Percentiles rank a stretch among this genome's conserved stretches.
These are phyloP conservation scores for Coprinellus micaceus DNA, from an alignment of 768 basidiomycete species.

Conservation along the genomic window DNA sequence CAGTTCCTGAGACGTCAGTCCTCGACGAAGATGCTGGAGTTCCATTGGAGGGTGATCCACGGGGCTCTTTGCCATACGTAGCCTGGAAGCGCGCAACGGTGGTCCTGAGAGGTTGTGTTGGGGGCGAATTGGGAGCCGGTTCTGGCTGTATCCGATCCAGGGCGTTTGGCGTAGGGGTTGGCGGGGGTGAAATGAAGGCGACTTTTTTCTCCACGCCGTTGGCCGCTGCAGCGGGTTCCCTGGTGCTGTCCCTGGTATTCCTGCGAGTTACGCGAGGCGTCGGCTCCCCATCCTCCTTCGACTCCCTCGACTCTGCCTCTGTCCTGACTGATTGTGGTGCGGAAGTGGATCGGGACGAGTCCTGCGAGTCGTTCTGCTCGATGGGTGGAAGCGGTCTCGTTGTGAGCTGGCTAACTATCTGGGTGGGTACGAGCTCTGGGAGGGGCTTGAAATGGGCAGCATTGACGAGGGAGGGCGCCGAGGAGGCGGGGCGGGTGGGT, in stretches of 20 bases:
- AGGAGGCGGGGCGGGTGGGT: constrained; percentile 19
- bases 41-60: constrained; percentile 51
- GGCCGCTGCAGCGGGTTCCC: constrained; percentile 18
- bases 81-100: constrained; percentile 76
- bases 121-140: constrained; percentile 28
- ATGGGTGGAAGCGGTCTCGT: constrained; percentile 28
- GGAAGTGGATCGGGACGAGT: constrained; percentile 29
- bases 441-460: constrained; percentile 61
- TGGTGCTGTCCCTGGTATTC: constrained; percentile 24
- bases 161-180: constrained; percentile 63
- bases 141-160: constrained; percentile 54
- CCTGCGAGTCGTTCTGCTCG: constrained; percentile 18
- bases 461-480: constrained; percentile 46
- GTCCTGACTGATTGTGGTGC: constrained; percentile 16
- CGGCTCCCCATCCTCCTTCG: constrained; percentile 23
- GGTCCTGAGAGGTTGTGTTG: constrained; percentile 46
- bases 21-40: constrained; percentile 62
- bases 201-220: constrained; percentile 77
- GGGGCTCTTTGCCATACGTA: constrained; percentile 64
- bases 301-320: neutral
- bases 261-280: constrained; percentile 35
- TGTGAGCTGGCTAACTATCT: constrained; percentile 31
- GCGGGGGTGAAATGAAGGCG: constrained; percentile 80
- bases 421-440: constrained; percentile 54
- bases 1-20: constrained; percentile 48